These are phyloP conservation scores for Lomentospora prolificans DNA, from an alignment of 2,329 filamentous ascomycete species.

Conservation along the genomic window DNA sequence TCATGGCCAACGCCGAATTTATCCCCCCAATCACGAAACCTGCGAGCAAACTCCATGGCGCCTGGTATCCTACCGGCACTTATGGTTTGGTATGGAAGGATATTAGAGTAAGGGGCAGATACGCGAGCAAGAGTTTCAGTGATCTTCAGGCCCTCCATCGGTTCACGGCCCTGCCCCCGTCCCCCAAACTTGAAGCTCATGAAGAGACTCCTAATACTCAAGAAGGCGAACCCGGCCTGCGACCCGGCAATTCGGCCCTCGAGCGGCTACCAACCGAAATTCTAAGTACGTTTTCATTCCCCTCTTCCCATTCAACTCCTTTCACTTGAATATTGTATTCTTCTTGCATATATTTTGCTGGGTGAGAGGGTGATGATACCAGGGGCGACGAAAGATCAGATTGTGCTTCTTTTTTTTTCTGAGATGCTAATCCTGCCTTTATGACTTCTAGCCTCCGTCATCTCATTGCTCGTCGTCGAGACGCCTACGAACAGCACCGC, in stretches of 20 bases:
- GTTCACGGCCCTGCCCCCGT: conserved; percentile 36
- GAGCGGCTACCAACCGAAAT: conserved; percentile 63
- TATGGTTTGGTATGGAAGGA: conserved; percentile 46
- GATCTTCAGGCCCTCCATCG: conserved; percentile 47
- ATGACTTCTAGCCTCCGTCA: conserved; percentile 50
- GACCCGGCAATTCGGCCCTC: conserved; percentile 44
- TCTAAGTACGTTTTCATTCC: conserved; percentile 46
- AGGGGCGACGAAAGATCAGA: no score
- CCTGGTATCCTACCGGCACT: conserved; percentile 47
- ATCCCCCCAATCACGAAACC: conserved; percentile 44
- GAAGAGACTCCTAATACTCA: conserved; percentile 9
- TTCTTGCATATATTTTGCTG: background rate
- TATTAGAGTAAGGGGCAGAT: conserved; percentile 48
- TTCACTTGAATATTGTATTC: no score
- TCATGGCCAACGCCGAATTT: conserved; percentile 36
- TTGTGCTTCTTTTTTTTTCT: no score
- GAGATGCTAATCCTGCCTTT: background rate
- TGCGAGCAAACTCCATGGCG: conserved; percentile 45
- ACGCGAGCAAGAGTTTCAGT: conserved; percentile 51
- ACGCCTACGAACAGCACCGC: conserved; percentile 63
- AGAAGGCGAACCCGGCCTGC: conserved; percentile 5
- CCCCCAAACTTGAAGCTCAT: conserved; percentile 10
- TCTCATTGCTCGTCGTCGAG: conserved; percentile 64
- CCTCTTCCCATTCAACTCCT: background rate
- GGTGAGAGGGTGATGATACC: no score